Base-by-base conservation (phyloP, 495 filamentous ascomycete genomes). In the Xylaria scruposa region DNA sequence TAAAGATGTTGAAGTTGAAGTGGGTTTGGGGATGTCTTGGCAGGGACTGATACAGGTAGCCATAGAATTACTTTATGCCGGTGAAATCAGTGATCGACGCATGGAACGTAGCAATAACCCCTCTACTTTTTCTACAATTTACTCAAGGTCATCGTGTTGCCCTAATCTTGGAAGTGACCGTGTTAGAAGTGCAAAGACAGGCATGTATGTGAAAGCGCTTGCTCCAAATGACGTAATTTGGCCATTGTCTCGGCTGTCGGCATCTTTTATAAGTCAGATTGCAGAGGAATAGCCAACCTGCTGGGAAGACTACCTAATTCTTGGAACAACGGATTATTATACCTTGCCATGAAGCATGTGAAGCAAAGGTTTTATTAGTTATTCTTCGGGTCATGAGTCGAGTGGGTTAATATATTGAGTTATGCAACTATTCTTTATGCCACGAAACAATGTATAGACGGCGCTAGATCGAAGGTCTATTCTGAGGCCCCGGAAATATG, bases 11-110 rank as follows among this genome's bases (percentile, higher is more conserved):
- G 29, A 38, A 60, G 58, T 38, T 60, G 31, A 60, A 40, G 54
- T 71, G 74, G 49, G 76, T 72, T 74, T 67, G n/a, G 63, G 8
- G 17, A 31, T 67, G 36, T 67, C 65, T 67, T 67, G 65, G 65
- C 65, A 19, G n/a, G 0, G 49, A 42, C 46, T 67, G 54, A 59
- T n/a, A n/a, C n/a, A n/a, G n/a, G n/a, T n/a, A n/a, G n/a, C n/a
- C n/a, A n/a, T 26, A 58, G 12, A 58, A 31, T 31, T 3, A 1
- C 29, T 31, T 31, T 31, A 31, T 3, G 21, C 21, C 21, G 3
- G 51, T 56, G 24, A 29, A 29, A 56, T 29, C 51, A 56, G 12
- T 24, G 29, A 56, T 56, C 12, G 51, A 54, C 4, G 10, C 5
- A 7, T 3, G n/a, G 8, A 26, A 12, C 21, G 21, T 24, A 12